Evolutionary conservation across 75 land plant species (phyloP).

Genomic region (Cupressus sempervirens): DNA sequence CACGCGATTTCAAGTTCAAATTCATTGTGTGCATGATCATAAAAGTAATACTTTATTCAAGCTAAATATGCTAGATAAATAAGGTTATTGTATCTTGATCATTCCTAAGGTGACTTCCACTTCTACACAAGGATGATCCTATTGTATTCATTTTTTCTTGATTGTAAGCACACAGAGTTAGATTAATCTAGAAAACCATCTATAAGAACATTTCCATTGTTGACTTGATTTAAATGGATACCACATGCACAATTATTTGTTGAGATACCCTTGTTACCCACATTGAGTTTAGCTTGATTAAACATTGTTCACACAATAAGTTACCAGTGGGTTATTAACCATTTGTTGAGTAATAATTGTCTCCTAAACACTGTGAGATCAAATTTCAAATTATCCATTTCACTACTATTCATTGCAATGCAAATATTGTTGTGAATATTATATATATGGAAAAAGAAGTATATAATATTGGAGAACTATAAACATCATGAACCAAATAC

Average conservation of each 20-base stretch:
- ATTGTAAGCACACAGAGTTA: neutral
- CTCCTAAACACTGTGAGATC: neutral
- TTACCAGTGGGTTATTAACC: neutral
- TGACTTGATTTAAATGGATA: neutral
- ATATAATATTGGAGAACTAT: neutral
- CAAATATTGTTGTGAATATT: neutral
- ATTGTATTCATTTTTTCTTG: neutral
- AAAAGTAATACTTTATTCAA: neutral
- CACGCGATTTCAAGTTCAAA: neutral
- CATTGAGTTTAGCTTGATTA: neutral
- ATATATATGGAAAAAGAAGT: neutral
- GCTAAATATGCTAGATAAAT: neutral
- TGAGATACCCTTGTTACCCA: neutral
- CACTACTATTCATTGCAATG: neutral
- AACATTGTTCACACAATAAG: too few relatives aligned
- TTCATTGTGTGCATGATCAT: neutral
- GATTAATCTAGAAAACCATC: neutral
- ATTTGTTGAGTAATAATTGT: neutral
- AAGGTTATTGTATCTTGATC: neutral
- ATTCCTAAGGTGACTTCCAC: neutral
- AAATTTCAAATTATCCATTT: neutral
- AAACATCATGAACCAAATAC: neutral
- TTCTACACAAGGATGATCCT: neutral
- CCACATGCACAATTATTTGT: neutral
- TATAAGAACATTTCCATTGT: neutral